A percentile compares a stretch with the other conserved stretches of the same genome.
Conservation (phyloP, 495 filamentous ascomycete genomes). For the Penicillium fimorum region DNA sequence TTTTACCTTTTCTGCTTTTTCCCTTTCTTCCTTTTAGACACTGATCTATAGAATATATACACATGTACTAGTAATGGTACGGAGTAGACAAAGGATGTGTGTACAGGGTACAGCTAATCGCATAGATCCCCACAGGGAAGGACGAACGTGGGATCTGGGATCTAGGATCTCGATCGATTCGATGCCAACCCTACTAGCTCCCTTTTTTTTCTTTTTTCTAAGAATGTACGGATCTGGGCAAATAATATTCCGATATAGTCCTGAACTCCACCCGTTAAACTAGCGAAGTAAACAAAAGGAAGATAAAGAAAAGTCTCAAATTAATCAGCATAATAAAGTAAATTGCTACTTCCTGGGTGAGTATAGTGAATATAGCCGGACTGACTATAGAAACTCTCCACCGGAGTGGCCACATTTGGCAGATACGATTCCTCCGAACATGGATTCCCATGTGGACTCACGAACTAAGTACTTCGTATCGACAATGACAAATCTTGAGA, state of each 20-base stretch:
- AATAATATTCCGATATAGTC: neutral
- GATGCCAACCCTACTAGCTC: slow-evolving; percentile 20
- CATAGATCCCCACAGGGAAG: slow-evolving; percentile 18
- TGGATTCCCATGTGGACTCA: slow-evolving; percentile 8
- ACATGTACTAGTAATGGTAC: too few relatives aligned
- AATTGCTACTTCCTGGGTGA: neutral
- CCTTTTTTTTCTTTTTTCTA: neutral
- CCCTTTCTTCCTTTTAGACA: too few relatives aligned
- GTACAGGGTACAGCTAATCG: slow-evolving; percentile 5
- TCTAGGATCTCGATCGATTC: slow-evolving; percentile 20
- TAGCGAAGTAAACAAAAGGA: neutral
- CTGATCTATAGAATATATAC: too few relatives aligned
- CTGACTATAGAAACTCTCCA: slow-evolving; percentile 3
- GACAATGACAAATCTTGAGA: slow-evolving; percentile 29
- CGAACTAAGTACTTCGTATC: neutral
- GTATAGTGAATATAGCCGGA: neutral
- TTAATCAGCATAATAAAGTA: neutral
- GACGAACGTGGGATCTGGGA: slow-evolving; percentile 17
- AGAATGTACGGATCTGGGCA: neutral
- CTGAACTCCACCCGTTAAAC: neutral
- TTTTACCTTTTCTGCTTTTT: neutral
- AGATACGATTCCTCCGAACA: slow-evolving; percentile 12
- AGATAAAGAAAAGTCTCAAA: neutral
- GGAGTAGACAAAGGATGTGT: neutral
- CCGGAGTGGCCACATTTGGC: neutral